Base-by-base conservation (phyloP, 352 stramenopile genomes). In the Aphanomyces cochlioides region DNA sequence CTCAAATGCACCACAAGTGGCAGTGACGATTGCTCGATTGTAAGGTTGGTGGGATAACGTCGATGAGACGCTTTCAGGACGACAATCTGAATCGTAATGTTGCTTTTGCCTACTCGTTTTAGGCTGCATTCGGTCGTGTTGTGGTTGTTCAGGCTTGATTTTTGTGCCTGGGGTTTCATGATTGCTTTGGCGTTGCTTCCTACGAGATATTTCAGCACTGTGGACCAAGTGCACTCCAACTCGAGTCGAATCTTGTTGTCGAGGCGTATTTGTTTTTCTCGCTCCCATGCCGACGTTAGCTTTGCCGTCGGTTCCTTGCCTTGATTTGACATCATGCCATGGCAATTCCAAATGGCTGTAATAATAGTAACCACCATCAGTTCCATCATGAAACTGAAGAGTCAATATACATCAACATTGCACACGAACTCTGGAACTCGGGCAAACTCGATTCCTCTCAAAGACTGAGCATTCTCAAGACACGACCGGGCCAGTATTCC, bases 271-370 rank as follows among this genome's bases (percentile, higher is more conserved):
- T 13, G 13, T 36, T 34, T 17, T 21, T 66, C 57, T 7, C 57
- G 57, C 39, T 66, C 57, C 57, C 57, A 66, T 21, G 57, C 57
- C 19, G 57, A 45, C 37, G 53, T n/a, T 41, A 17, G 50, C 50
- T 17, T 50, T 17, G 38, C 3, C 39, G 38, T 21, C 12, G 28
- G n/a, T 15, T 41, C 56, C 34, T 47, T 41, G 56, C 36, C 2
- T 58, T 58, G 50, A 36, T 58, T 58, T 36, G 50, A 58, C 50
- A 19, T 19, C 50, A 58, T 36, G 15, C 50, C 8, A 21, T 28
- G 36, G 15, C 15, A 21, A 10, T 19, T 36, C 13, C 45, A 53
- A 19, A 53, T n/a, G 13, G n/a, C 45, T n/a, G 45, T 53, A 19
- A 53, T 2, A 34, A 21, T 19, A 38, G 8, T 13, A 58, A 34